A percentile compares a stretch with the other conserved stretches of the same genome.
Evolutionary conservation across 805 yeast species (phyloP).

Genomic region (Candida hungchunana): DNA sequence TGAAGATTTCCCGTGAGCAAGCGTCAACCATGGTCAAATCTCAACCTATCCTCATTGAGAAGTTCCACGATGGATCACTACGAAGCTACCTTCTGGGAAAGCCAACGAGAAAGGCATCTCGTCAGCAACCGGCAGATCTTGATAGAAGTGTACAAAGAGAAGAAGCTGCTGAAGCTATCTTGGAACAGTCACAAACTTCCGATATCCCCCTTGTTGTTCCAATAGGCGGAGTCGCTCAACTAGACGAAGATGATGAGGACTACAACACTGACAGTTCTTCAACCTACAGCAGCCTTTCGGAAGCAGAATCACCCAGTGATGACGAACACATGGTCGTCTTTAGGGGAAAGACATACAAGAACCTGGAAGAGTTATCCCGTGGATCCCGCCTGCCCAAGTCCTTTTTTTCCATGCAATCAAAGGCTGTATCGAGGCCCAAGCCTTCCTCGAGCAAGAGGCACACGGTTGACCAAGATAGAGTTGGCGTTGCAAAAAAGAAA

Average conservation of each 20-base stretch:
- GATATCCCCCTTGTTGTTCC: too few relatives aligned
- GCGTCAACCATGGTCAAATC: slow-evolving; percentile 22
- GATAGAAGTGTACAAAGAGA: background rate
- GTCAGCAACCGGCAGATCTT: background rate
- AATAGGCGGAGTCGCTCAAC: too few relatives aligned
- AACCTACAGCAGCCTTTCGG: slow-evolving; percentile 17
- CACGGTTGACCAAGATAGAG: slow-evolving; percentile 6
- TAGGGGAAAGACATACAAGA: slow-evolving; percentile 21
- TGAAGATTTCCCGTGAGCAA: slow-evolving; percentile 16
- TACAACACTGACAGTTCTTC: slow-evolving; percentile 17
- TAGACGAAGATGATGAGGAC: slow-evolving; percentile 14
- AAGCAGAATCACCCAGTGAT: slow-evolving; percentile 5
- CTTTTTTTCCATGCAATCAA: slow-evolving; percentile 16
- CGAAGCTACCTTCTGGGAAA: slow-evolving; percentile 1
- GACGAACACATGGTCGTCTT: slow-evolving; percentile 7
- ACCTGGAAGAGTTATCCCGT: slow-evolving; percentile 18
- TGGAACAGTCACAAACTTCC: too few relatives aligned
- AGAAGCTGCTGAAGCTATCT: too few relatives aligned
- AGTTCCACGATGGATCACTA: slow-evolving; percentile 27
- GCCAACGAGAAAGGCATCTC: slow-evolving; percentile 7
- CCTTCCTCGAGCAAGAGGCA: slow-evolving; percentile 1
- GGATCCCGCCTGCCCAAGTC: slow-evolving; percentile 24
- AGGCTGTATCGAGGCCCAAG: background rate
- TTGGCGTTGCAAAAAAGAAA: slow-evolving; percentile 24
- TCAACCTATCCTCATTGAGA: slow-evolving; percentile 23